Evolutionary conservation across 176 grass and related monocot genomes (phyloP), one percentile per base, ranked within the genome.

Genomic region (Typha latifolia): DNA sequence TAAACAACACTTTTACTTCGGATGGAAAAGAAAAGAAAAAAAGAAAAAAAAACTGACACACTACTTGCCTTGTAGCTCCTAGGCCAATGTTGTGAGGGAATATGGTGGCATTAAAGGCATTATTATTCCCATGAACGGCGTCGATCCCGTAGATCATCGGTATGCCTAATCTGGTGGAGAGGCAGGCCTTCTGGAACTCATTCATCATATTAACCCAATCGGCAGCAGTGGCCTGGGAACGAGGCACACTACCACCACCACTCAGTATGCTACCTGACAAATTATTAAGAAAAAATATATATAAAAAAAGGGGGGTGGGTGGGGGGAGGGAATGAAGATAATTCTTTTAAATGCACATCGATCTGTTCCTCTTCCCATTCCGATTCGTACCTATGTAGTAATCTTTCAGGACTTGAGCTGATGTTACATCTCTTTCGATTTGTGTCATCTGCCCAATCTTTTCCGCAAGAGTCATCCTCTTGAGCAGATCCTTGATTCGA

Each of bases 391-490:
- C 62, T 34, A 63, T 63, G 12, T 29, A 63, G 12, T 63, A 63
- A 10, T 34, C 62, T 29, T 34, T 63, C 23, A 63, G 14, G 62
- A 63, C 62, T 29, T 29, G 27, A 29, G 62, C 7, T 5, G 62
- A 63, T 12, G 62, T 27, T 3, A 29, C 24, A 12, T 13, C 24
- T 34, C 62, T 24, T 27, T 63, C 62, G 24, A 63, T 63, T 32
- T 63, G 62, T 63, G 62, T 63, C 62, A 63, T 63, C 62, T 63
- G 62, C 14, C 62, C 62, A 31, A 63, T 63, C 62, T 63, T 63
- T 31, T 63, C 62, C 3, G 62, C 62, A 12, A 63, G 62, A 14
- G 62, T 63, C 62, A 63, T 63, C 14, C 62, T 21, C 22, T 29
- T 32, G 6, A 63, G 9, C 24, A 63, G 62, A 34, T 63, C 62